phyloP scores from a whole-genome alignment of 2,329 filamentous ascomycete species.

The Talaromyces sp. region DNA sequence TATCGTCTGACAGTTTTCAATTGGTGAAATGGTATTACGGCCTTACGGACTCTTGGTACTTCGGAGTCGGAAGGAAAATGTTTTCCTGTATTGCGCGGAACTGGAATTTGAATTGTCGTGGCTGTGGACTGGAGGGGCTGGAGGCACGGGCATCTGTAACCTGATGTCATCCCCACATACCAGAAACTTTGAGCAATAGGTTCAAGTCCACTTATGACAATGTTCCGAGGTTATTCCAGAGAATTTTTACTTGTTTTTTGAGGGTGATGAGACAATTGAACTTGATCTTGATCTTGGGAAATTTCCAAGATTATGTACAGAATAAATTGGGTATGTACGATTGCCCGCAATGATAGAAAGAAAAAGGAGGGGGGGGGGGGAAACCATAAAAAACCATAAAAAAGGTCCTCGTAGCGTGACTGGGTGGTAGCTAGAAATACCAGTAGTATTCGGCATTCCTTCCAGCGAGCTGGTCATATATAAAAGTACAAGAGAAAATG shows the following conservation, averaged over 20 bases:
- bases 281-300: too few species aligned
- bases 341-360: not conserved
- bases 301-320: not conserved
- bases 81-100: not conserved
- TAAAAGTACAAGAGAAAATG: too few species aligned
- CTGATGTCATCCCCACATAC: constrained; percentile 2
- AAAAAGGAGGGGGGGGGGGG: not conserved
- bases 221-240: too few species aligned
- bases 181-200: too few species aligned
- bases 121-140: not conserved
- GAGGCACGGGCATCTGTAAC: not conserved
- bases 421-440: too few species aligned
- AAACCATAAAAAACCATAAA: not conserved
- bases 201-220: too few species aligned
- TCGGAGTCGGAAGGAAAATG: not conserved
- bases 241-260: too few species aligned
- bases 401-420: not conserved
- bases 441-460: too few species aligned
- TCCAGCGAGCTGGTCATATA: too few species aligned
- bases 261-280: not conserved
- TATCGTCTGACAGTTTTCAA: too few species aligned
- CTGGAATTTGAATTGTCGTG: not conserved
- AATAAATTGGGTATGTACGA: not conserved
- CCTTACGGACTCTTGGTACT: too few species aligned
- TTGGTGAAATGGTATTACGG: not conserved